Evolutionary conservation across 163 green algal species (phyloP).

Genomic region (Coccomyxa subellipsoidea): DNA sequence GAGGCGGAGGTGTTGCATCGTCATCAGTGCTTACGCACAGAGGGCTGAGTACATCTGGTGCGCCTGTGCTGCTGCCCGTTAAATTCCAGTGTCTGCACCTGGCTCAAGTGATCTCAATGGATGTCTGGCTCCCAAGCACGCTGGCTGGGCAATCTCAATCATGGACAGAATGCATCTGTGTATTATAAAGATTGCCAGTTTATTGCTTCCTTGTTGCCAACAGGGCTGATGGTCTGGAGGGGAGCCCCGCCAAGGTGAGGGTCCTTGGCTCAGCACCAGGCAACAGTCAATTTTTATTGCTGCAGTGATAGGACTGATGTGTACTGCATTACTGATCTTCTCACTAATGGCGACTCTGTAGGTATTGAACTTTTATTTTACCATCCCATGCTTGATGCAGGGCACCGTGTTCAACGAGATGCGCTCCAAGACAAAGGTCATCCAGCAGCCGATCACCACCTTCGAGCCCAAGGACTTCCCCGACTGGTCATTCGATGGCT

Average conservation of each 20-base stretch:
- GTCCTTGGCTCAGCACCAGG: neutral
- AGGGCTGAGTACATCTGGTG: constrained; percentile 89
- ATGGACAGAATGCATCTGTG: too few species aligned
- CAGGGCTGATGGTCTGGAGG: constrained; percentile 6
- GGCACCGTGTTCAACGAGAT: constrained; percentile 85
- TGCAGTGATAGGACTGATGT: too few species aligned
- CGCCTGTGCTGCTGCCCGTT: constrained; percentile 15
- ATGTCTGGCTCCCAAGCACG: neutral
- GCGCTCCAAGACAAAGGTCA: constrained; percentile 91
- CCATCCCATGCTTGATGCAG: constrained; percentile 34
- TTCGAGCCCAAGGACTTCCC: constrained; percentile 70
- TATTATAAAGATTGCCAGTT: too few species aligned
- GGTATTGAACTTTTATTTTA: neutral
- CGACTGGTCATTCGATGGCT: constrained; percentile 90
- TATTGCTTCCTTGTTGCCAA: too few species aligned
- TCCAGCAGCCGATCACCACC: constrained; percentile 60
- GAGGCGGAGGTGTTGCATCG: neutral
- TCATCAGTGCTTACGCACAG: constrained; percentile 39
- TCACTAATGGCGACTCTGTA: too few species aligned
- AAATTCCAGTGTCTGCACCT: too few species aligned
- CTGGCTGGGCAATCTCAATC: too few species aligned
- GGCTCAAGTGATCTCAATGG: too few species aligned
- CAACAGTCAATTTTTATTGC: too few species aligned
- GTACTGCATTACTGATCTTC: too few species aligned
- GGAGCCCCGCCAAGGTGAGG: neutral